A percentile compares a stretch with the other conserved stretches of the same genome.
Evolutionary conservation across 2,329 filamentous ascomycete species (phyloP).

Genomic region (Leptographium galeiforme): DNA sequence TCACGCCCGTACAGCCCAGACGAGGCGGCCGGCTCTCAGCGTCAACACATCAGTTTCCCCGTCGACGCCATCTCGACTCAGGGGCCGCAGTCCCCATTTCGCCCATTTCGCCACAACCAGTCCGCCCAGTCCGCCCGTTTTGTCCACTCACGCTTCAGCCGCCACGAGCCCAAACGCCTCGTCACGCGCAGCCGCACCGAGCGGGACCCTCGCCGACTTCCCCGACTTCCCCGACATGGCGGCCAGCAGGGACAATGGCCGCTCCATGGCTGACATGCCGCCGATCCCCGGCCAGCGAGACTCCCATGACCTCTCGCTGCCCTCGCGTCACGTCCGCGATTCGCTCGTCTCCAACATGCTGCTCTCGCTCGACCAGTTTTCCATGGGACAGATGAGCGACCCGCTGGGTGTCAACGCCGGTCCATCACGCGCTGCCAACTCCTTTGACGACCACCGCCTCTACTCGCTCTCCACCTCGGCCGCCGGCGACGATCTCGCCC

Average conservation of each 20-base stretch:
- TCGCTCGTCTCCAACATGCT: slow-evolving; percentile 95
- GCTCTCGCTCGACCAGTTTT: slow-evolving; percentile 77
- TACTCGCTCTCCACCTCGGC: slow-evolving; percentile 15
- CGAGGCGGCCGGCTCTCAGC: slow-evolving; percentile 23
- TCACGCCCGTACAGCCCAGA: neutral
- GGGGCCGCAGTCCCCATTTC: slow-evolving; percentile 2
- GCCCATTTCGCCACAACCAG: neutral
- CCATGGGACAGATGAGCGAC: slow-evolving; percentile 31
- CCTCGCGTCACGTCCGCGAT: slow-evolving; percentile 63
- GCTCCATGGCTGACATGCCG: slow-evolving; percentile 15
- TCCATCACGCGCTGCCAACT: slow-evolving; percentile 6
- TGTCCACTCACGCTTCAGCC: neutral
- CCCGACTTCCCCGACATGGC: slow-evolving; percentile 24
- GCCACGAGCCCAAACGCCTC: neutral
- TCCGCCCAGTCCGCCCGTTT: neutral
- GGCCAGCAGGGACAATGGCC: slow-evolving; percentile 20
- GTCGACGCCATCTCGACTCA: slow-evolving; percentile 15
- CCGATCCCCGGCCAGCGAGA: slow-evolving; percentile 31
- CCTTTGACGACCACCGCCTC: slow-evolving; percentile 23
- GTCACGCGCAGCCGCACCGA: slow-evolving; percentile 10
- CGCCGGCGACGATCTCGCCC: slow-evolving; percentile 13
- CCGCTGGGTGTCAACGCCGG: slow-evolving; percentile 15
- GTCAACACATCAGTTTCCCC: slow-evolving; percentile 21
- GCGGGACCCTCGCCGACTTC: slow-evolving; percentile 25
- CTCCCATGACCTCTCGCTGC: slow-evolving; percentile 77